phyloP scores from a whole-genome alignment of 495 filamentous ascomycete genomes.

The Parathielavia hyrcaniae region DNA sequence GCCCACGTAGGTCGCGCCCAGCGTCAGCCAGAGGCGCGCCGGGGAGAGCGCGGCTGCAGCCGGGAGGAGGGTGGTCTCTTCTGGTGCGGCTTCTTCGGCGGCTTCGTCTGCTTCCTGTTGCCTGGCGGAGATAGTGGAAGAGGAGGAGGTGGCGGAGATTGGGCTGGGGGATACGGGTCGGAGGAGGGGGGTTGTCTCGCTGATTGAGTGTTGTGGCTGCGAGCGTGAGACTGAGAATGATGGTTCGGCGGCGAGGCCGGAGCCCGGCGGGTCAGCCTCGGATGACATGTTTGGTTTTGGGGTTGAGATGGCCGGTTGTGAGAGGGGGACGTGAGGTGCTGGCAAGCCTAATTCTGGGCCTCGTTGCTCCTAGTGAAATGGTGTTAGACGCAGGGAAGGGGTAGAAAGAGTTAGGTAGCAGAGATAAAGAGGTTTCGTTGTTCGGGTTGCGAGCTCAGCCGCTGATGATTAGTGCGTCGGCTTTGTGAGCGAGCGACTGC shows the following conservation, averaged over 20 bases:
- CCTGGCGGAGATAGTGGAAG: not conserved
- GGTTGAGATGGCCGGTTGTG: not conserved
- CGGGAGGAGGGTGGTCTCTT: slow-evolving; percentile 37
- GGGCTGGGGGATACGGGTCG: not conserved
- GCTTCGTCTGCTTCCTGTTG: not conserved
- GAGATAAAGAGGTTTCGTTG: no score
- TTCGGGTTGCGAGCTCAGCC: no score
- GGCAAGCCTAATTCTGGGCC: no score
- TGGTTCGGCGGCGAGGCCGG: not conserved
- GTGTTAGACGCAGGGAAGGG: no score
- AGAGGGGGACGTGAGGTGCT: not conserved
- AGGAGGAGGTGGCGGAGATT: slow-evolving; percentile 4
- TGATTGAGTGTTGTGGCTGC: not conserved
- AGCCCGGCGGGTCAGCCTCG: not conserved
- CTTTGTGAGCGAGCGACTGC: no score
- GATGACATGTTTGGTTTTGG: not conserved
- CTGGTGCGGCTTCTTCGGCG: slow-evolving; percentile 13
- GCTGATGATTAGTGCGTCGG: no score
- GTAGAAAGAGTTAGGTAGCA: no score
- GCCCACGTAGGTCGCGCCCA: slow-evolving; percentile 61
- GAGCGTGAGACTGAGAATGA: not conserved
- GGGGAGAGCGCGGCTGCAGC: slow-evolving; percentile 42
- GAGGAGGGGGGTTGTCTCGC: slow-evolving; percentile 14
- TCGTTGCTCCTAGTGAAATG: no score
- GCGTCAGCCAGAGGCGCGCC: slow-evolving; percentile 44